Base-by-base conservation (phyloP, 768 basidiomycete species). In the Suillus cothurnatus region DNA sequence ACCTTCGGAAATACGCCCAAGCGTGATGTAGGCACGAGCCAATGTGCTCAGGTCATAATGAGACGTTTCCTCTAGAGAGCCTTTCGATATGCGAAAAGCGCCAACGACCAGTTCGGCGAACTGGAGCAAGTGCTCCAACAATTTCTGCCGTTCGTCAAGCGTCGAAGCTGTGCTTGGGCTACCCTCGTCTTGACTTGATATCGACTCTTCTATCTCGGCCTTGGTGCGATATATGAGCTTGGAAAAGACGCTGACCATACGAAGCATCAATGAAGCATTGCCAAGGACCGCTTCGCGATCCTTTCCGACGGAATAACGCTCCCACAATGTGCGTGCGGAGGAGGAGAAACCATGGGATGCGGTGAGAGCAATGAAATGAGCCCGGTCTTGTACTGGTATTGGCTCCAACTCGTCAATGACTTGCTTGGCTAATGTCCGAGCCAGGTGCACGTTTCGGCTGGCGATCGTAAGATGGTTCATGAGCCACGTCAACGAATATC, bases 1-100 rank as follows among this genome's bases (percentile, higher is more conserved):
- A 3, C 86, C 89, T 47, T 82, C 78, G 52, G 69, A 57, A 67
- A 81, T 72, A 55, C 81, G 72, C 26, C 85, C 87, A 31, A 87
- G 74, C 64, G 89, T 80, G 69, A 90, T 86, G 73, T 84, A 83
- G 26, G 84, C 86, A 64, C 89, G 83, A 2, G 89, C 88, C 41
- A 89, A 79, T 11, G 88, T 82, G 56, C 85, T 91, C 65, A 92
- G 71, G 60, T 79, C 77, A 58, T 71, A 76, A 74, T 88, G 89
- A 45, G 75, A 69, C 3, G 87, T 85, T 26, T 76, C 60, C 23
- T 74, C 66, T 58, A 89, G 69, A 9, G 89, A 86, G 36, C 78
- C 72, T 71, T 86, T 83, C 56, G 73, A 71, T 41, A 72, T 60
- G 36, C 70, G 76, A 74, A 81, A 91, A 49, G 77, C 77, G 19